A percentile compares a stretch with the other conserved stretches of the same genome.
Evolutionary conservation across 257 asterid species (phyloP).

Genomic region (Plantago major): DNA sequence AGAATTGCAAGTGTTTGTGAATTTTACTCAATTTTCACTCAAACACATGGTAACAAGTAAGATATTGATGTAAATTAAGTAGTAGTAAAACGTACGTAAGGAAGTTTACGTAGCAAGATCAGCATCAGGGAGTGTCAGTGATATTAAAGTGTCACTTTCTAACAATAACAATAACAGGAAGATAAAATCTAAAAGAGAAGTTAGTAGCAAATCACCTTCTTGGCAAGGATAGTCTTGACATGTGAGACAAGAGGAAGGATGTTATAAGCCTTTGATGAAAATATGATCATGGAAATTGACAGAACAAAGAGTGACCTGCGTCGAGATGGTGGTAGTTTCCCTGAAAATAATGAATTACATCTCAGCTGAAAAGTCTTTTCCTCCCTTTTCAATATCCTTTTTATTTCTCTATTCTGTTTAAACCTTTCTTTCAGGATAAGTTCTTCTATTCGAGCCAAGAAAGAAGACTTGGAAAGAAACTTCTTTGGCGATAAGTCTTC

Average conservation of each 20-base stretch:
- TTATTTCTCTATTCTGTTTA: too few species aligned
- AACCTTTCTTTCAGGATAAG: too few species aligned
- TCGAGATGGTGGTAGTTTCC: constrained; percentile 75
- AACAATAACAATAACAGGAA: background rate
- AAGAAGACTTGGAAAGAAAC: too few species aligned
- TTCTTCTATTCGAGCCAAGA: too few species aligned
- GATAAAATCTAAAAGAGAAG: constrained; percentile 9
- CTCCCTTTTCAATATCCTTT: too few species aligned
- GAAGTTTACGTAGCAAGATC: background rate
- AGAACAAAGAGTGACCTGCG: constrained; percentile 86
- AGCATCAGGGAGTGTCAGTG: background rate
- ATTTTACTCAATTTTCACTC: too few species aligned
- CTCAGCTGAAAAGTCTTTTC: background rate
- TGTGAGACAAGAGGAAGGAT: constrained; percentile 52
- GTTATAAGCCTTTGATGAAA: constrained; percentile 67
- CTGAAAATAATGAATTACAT: constrained; percentile 40
- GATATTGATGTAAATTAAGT: too few species aligned
- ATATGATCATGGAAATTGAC: constrained; percentile 83
- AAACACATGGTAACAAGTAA: too few species aligned
- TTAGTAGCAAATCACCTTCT: constrained; percentile 46
- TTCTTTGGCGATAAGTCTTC: too few species aligned
- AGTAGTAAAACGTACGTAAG: too few species aligned
- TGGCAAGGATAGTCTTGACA: constrained; percentile 47
- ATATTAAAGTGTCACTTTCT: background rate
- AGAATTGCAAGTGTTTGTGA: too few species aligned